Evolutionary conservation across 805 yeast species (phyloP).

Genomic region (Kluyveromyces wickerhamii): DNA sequence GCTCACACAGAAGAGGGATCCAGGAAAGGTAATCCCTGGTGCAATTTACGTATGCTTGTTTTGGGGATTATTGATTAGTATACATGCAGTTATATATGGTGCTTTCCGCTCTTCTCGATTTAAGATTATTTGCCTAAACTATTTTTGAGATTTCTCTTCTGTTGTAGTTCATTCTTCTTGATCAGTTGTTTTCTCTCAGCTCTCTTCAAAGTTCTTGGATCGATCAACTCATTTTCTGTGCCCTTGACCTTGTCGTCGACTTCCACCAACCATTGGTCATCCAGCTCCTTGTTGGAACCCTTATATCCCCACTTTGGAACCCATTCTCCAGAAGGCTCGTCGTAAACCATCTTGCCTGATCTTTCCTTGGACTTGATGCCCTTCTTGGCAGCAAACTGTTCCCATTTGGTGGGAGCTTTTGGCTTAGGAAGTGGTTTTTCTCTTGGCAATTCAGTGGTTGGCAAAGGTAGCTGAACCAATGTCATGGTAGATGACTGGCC

Average conservation of each 20-base stretch:
- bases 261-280: constrained; percentile 93
- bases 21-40: too few species aligned
- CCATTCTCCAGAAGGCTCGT: constrained; percentile 90
- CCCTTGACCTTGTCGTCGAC: constrained; percentile 66
- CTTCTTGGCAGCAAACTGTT: constrained; percentile 88
- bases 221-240: constrained; percentile 58
- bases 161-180: constrained; percentile 79
- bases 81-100: constrained; percentile 1
- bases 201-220: constrained; percentile 78
- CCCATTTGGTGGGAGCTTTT: constrained; percentile 94
- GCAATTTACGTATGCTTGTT: too few species aligned
- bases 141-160: constrained; percentile 64
- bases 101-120: constrained; percentile 4
- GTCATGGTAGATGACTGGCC: constrained; percentile 70
- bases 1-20: too few species aligned
- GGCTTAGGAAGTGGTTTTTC: constrained; percentile 93
- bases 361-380: constrained; percentile 88
- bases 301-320: constrained; percentile 98
- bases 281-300: constrained; percentile 82
- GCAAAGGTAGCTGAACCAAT: constrained; percentile 76
- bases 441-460: constrained; percentile 76
- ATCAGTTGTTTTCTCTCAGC: constrained; percentile 77
- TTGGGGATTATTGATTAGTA: neutral
- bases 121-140: constrained; percentile 1
- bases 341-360: constrained; percentile 81